Base-by-base conservation (phyloP, 2,329 filamentous ascomycete genomes). In the Fusarium zealandicum region DNA sequence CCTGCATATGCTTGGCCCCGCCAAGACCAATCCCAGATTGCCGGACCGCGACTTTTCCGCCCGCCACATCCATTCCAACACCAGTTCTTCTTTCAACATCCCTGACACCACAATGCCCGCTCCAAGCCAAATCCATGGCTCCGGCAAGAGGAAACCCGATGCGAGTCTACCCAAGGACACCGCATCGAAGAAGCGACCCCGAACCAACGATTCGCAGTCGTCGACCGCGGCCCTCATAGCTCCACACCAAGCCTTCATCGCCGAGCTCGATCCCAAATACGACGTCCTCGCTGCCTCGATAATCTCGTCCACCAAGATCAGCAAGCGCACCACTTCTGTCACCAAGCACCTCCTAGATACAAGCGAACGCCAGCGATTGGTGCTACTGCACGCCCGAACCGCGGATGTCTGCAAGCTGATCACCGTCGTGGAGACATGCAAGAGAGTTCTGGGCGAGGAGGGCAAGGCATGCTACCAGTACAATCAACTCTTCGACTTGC, bases 391-490 rank as follows among this genome's bases (percentile, higher is more conserved):
- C 63, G 80, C 82, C 27, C 78, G 79, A 16, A 74, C 80, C 1
- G 55, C 70, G 9, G 80, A 84, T 3, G 79, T 83, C 2, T 79
- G 78, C 71, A 92, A 92, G 71, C 76, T 90, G 65, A 82, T 90
- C 63, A 87, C 83, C 4, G 81, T 91, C 38, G 80, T 80, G 37
- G 89, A 92, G 71, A 85, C 89, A 31, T 80, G 79, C 50, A 88
- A 88, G 70, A 75, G 81, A 32, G 75, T 84, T 39, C 72, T 89
- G 45, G 73, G 66, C 27, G 76, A 78, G 43, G 71, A 75, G 33
- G 77, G 76, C 4, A 76, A 74, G 54, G 61, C 73, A 40, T 85
- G 80, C 78, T 83, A 74, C 53, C 83, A 84, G 69, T 86, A 84
- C 70, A 86, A 86, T 56, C 75, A 80, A 46, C 71, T 85, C 11